Base-by-base conservation (phyloP, 805 yeast species). In the Clavispora carvajalis region DNA sequence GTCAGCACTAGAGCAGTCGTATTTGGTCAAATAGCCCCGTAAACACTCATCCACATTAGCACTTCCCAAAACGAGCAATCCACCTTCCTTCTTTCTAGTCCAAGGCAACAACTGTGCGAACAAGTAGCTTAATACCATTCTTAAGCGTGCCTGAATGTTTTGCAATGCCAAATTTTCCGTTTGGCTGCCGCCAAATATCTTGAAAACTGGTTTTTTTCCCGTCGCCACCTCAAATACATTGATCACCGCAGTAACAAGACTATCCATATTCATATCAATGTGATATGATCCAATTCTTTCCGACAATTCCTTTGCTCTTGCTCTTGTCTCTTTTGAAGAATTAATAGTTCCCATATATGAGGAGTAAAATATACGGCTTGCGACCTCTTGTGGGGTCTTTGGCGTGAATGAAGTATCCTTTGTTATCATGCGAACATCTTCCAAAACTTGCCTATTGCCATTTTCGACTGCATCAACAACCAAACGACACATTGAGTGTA, bases 21-120 rank as follows among this genome's bases (percentile, higher is more conserved):
- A 93, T 59, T 93, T 93, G 8, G 99, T 93, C 56, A 93, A 70
- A 56, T 93, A 93, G 0, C 99, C 99, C 45, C 99, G 73, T 44
- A 93, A 67, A 53, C 96, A 89, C 60, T 93, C 99, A 63, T 93
- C 99, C 11, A 93, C 99, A 58, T 93, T 93, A 3, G 98, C 97
- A 55, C 95, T 83, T 1, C 99, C 99, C 37, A 93, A 71, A 7
- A 93, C 99, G 29, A 93, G 69, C 37, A 93, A 63, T 0, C 98
- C 97, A 3, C 88, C 88, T 16, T 50, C 49, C 36, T 73, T 68
- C 7, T 83, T 82, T 51, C 99, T 74, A 13, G 88, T 85, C 98
- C 98, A 93, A 5, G 99, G 99, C 40, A 93, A 69, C 31, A 93
- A 65, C 55, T 91, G 95, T 0, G 99, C 98, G 73, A 93, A 89